These are phyloP conservation scores for Fusarium sp. DNA, from an alignment of 2,329 filamentous ascomycete genomes.

Conservation along the genomic window DNA sequence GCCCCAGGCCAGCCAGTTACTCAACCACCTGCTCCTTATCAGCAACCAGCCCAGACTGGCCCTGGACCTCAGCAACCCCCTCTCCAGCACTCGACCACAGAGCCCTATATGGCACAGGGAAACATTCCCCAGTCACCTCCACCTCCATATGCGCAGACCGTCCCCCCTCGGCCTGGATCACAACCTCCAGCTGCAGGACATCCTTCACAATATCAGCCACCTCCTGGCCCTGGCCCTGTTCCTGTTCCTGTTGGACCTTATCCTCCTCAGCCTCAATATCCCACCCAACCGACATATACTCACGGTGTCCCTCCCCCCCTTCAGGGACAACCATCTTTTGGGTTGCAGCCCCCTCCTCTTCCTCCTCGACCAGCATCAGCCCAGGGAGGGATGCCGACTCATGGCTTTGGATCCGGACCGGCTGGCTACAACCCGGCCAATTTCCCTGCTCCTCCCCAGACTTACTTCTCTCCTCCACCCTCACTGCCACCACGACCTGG, in stretches of 20 bases:
- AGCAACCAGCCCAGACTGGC: slow-evolving; percentile 14
- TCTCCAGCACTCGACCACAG: slow-evolving; percentile 17
- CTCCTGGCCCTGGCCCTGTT: slow-evolving; percentile 3
- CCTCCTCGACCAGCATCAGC: slow-evolving; percentile 43
- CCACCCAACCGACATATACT: slow-evolving; percentile 39
- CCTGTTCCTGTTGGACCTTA: slow-evolving; percentile 10
- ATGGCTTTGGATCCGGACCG: slow-evolving; percentile 36
- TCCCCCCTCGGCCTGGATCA: slow-evolving; percentile 15
- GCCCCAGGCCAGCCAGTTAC: neutral
- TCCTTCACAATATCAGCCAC: slow-evolving; percentile 22
- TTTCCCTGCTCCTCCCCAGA: slow-evolving; percentile 48
- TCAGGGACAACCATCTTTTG: slow-evolving; percentile 21
- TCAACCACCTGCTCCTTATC: slow-evolving; percentile 13
- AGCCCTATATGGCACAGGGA: slow-evolving; percentile 8
- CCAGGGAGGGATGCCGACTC: slow-evolving; percentile 23
- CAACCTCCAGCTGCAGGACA: slow-evolving; percentile 27
- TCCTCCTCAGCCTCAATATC: slow-evolving; percentile 36
- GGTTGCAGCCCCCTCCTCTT: slow-evolving; percentile 39
- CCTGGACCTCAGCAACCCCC: slow-evolving; percentile 18
- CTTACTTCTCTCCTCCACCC: slow-evolving; percentile 43
- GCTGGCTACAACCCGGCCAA: slow-evolving; percentile 37
- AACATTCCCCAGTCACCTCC: slow-evolving; percentile 36
- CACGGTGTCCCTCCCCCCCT: slow-evolving; percentile 12
- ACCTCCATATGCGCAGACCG: slow-evolving; percentile 38
- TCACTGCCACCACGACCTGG: slow-evolving; percentile 32